Evolutionary conservation across 345 rosid species (phyloP), one percentile per base, ranked within the genome.

Genomic region (Populus simonii): DNA sequence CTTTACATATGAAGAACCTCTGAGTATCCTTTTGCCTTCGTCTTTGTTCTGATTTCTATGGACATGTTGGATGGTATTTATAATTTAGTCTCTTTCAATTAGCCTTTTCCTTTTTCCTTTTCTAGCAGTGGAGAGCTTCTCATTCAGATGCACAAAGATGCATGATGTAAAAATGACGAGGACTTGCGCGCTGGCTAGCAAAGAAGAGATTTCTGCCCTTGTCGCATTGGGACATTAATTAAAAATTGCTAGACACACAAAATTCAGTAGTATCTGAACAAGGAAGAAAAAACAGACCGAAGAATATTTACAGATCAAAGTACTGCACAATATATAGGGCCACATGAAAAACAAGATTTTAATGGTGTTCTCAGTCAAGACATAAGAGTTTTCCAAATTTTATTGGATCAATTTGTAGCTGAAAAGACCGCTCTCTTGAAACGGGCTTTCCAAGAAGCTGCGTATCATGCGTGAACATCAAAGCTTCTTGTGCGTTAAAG

Each of bases 371-470:
- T 4, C 20, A 5, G 20, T 49, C 55, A 49, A 16, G 20, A 49
- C 55, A 49, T 49, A 8, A 43, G 55, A 49, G 17, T 16, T 49
- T 49, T 49, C 20, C 22, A 49, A 49, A 49, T 49, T 49, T 17
- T 16, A 17, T 49, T 49, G 20, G 55, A 49, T 17, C 6, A 5
- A 4, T 49, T 49, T 49, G 55, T 49, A 13, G 1, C 55, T 49
- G 55, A 16, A 49, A 49, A 15, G 18, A 49, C 55, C 55, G 55
- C 7, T 49, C 55, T 49, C 20, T 16, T 4, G 1, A 17, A 45
- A 1, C 55, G 66, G 25, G 25, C 31, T 25, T 83, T 75, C 88
- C 77, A 3, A 2, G 87, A 87, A 85, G 43, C 80, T 83, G 47
- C 87, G 69, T 47, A 53, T 41, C 9, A 49, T 16, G 6, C 6